Conservation (phyloP, 257 asterid genomes). For the Solanum appendiculatum region DNA sequence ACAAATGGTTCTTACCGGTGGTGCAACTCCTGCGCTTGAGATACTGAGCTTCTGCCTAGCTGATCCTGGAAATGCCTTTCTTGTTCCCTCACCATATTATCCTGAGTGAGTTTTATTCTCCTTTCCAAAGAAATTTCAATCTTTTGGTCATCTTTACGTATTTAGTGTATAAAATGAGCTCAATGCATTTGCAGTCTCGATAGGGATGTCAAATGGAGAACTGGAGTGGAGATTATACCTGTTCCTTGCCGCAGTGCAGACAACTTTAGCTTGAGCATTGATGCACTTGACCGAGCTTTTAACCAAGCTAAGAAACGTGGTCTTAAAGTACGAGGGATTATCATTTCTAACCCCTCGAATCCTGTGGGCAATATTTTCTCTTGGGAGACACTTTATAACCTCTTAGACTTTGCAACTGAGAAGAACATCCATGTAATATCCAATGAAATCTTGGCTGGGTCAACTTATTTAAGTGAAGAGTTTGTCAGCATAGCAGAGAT, state of each 20-base stretch:
- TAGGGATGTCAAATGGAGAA: conserved; percentile 55
- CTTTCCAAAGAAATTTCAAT: neutral
- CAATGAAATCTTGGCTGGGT: conserved; percentile 39
- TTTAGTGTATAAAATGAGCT: neutral
- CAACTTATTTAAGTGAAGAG: conserved; percentile 35
- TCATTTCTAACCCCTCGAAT: conserved; percentile 54
- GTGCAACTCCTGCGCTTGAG: conserved; percentile 57
- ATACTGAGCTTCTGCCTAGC: conserved; percentile 56
- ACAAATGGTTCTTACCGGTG: conserved; percentile 42
- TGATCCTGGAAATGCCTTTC: conserved; percentile 67
- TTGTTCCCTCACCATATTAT: conserved; percentile 57
- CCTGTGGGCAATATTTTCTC: conserved; percentile 44
- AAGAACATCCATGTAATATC: conserved; percentile 54
- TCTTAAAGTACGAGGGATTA: conserved; percentile 48
- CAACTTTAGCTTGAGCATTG: conserved; percentile 36
- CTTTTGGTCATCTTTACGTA: neutral
- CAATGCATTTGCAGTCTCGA: conserved; percentile 35
- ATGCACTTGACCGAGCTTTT: conserved; percentile 49
- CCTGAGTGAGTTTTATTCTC: conserved; percentile 42
- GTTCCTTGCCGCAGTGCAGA: conserved; percentile 69
- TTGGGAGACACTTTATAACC: conserved; percentile 35
- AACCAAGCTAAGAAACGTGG: conserved; percentile 65
- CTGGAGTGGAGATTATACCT: conserved; percentile 53
- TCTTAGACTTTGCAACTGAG: conserved; percentile 51
- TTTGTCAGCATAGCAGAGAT: conserved; percentile 49